Evolutionary conservation across 2,329 filamentous ascomycete species (phyloP).

Genomic region (Aschersonia sp.): DNA sequence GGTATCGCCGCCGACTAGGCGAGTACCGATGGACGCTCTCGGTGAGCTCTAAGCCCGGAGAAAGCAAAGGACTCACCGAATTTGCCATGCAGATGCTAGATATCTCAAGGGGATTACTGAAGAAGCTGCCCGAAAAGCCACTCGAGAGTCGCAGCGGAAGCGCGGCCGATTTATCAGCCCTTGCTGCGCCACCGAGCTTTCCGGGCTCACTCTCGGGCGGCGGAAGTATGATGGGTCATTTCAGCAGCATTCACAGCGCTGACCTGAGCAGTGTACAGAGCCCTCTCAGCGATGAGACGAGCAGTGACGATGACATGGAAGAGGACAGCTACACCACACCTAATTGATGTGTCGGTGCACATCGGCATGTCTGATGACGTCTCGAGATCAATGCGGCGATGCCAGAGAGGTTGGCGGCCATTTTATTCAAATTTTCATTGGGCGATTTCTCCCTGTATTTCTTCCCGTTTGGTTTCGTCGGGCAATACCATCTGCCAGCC

Average conservation of each 20-base stretch:
- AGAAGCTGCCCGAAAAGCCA: slow-evolving; percentile 58
- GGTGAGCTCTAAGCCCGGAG: slow-evolving; percentile 62
- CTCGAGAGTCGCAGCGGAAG: slow-evolving; percentile 43
- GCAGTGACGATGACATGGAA: slow-evolving; percentile 41
- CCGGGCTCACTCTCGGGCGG: slow-evolving; percentile 14
- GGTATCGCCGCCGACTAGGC: slow-evolving; percentile 70
- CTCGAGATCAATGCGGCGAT: neutral
- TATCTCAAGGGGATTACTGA: slow-evolving; percentile 53
- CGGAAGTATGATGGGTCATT: slow-evolving; percentile 22
- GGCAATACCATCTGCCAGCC: too few species aligned
- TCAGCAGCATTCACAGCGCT: slow-evolving; percentile 29
- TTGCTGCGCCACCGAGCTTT: slow-evolving; percentile 11
- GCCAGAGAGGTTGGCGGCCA: too few species aligned
- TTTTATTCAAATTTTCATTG: too few species aligned
- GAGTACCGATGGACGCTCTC: slow-evolving; percentile 93
- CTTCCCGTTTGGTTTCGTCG: too few species aligned
- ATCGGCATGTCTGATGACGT: neutral
- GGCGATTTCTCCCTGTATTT: too few species aligned
- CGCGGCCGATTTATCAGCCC: slow-evolving; percentile 28
- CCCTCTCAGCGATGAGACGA: slow-evolving; percentile 32
- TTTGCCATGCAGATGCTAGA: slow-evolving; percentile 71
- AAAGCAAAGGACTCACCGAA: slow-evolving; percentile 41
- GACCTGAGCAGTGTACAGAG: slow-evolving; percentile 38
- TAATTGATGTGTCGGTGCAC: slow-evolving; percentile 3
- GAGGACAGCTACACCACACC: slow-evolving; percentile 11